Base-by-base conservation (phyloP, 768 basidiomycete species). In the Mycena alexandri region DNA sequence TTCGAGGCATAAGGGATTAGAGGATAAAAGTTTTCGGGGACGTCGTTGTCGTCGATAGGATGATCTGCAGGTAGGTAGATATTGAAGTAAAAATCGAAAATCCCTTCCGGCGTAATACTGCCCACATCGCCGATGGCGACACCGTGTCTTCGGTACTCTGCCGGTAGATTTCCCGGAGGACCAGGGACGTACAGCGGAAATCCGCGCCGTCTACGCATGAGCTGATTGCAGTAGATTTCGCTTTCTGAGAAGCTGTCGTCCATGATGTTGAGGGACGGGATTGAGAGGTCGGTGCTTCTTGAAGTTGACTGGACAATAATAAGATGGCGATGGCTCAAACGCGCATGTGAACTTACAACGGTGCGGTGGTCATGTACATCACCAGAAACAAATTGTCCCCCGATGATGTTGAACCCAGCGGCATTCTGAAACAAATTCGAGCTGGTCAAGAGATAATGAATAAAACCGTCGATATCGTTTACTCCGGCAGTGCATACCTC, bases 111-210 rank as follows among this genome's bases (percentile, higher is more conserved):
- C 10, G 77, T 72, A 17, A 81, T 60, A 10, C 78, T 65, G 21
- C 78, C 77, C 14, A 81, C 77, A 50, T 81, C 80, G 11, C 80
- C 80, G 44, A 80, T 79, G 22, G 65, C 69, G 29, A 77, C 69
- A 0, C 78, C 79, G 21, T 63, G 36, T 2, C 55, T 60, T 56
- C 58, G 68, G 59, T 74, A 73, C 46, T 73, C 72, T 6, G 48
- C 48, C 17, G 72, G 71, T 11, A 74, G 57, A 25, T 51, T 66
- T 25, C 43, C 50, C 19, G 68, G 69, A 11, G 73, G 73, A 38
- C 77, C 74, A n/a, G 79, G 79, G 9, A 68, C 65, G 75, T 75
- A 79, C 21, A 79, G 50, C 2, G 77, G 78, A 50, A 79, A 77
- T 3, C 79, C 80, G 17, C 73, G 74, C 38, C 72, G 48, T 57